Conservation (phyloP, 73 alveolate genomes). For the Uronychia binucleata region DNA sequence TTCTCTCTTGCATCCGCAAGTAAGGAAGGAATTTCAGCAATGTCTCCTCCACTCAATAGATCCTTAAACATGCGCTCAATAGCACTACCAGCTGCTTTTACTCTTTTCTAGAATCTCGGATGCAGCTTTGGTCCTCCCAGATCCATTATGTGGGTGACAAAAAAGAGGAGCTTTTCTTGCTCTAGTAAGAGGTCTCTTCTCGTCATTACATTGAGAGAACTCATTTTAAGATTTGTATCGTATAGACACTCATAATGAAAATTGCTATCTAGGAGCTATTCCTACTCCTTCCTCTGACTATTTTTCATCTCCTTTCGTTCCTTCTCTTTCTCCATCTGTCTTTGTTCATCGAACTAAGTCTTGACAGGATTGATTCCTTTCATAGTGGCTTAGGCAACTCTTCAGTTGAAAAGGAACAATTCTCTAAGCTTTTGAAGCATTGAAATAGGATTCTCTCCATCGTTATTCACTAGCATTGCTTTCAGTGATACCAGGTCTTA, state of each 20-base stretch:
- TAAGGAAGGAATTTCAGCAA: neutral
- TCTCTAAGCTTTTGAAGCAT: neutral
- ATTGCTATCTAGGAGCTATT: neutral
- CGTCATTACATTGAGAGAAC: neutral
- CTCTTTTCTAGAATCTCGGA: too few species aligned
- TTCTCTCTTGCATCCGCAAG: neutral
- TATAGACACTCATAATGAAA: neutral
- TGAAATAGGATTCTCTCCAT: neutral
- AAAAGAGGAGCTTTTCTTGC: neutral
- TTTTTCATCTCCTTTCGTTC: neutral
- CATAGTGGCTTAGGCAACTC: neutral
- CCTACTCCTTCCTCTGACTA: neutral
- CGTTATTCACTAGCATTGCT: neutral
- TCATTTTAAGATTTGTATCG: neutral
- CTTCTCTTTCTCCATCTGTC: neutral
- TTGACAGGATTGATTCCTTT: neutral
- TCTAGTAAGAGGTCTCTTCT: neutral
- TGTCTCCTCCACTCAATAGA: neutral
- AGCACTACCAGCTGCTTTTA: too few species aligned
- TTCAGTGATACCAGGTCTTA: neutral
- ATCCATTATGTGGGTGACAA: neutral
- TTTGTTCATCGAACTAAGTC: neutral
- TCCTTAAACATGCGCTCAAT: neutral
- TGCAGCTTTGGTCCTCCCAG: neutral
- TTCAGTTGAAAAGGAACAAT: neutral